These are phyloP conservation scores for Zostera marina DNA, from an alignment of 116 monocot genomes.

Conservation along the genomic window DNA sequence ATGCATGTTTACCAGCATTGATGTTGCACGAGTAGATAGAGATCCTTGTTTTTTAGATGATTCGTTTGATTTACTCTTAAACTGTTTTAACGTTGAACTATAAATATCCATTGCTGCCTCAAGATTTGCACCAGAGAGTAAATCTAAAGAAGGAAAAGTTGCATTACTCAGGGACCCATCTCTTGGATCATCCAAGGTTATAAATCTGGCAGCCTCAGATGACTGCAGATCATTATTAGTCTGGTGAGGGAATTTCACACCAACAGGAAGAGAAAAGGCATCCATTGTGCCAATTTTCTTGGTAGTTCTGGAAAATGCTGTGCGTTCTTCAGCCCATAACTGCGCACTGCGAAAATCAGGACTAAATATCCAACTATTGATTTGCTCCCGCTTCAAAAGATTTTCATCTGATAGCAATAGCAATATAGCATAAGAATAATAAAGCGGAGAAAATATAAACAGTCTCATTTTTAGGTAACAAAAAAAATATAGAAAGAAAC, in stretches of 20 bases:
- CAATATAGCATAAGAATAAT: slow-evolving; percentile 4
- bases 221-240: slow-evolving; percentile 1
- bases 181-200: slow-evolving; percentile 12
- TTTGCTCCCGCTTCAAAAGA: slow-evolving; percentile 17
- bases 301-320: slow-evolving; percentile 14
- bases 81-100: slow-evolving; percentile 19
- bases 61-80: slow-evolving; percentile 22
- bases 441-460: background rate
- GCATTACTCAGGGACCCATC: slow-evolving; percentile 6
- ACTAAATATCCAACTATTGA: slow-evolving; percentile 22
- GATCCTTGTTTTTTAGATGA: slow-evolving; percentile 33
- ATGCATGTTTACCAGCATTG: slow-evolving; percentile 63
- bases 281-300: slow-evolving; percentile 18
- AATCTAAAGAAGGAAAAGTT: slow-evolving; percentile 12
- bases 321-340: slow-evolving; percentile 55
- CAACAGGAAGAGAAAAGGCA: slow-evolving; percentile 40
- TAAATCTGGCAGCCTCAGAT: slow-evolving; percentile 5
- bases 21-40: slow-evolving; percentile 74
- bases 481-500: background rate
- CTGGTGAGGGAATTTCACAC: slow-evolving; percentile 41
- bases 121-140: slow-evolving; percentile 11
- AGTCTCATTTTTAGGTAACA: background rate
- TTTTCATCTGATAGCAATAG: slow-evolving; percentile 14
- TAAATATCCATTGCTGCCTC: slow-evolving; percentile 20
- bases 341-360: slow-evolving; percentile 72